Percentiles rank a stretch among this genome's conserved stretches.
Conservation (phyloP, 768 basidiomycete genomes). For the Fomitopsis pulvina region DNA sequence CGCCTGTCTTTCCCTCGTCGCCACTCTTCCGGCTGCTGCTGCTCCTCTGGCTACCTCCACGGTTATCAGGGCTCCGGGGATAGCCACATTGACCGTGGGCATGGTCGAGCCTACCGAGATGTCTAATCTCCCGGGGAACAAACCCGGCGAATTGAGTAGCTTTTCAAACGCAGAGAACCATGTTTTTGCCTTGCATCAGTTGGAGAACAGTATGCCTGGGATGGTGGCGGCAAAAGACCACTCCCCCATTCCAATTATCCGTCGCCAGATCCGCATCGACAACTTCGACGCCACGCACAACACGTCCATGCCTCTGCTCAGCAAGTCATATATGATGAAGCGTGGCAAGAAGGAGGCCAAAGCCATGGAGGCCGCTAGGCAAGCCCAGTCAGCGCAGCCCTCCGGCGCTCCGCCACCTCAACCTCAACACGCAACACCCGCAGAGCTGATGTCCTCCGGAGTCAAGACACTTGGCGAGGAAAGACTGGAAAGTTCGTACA, state of each 20-base stretch:
- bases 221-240: neutral
- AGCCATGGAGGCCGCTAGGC: neutral
- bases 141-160: no score
- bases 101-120: slow-evolving; percentile 10
- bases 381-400: neutral
- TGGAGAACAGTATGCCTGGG: neutral
- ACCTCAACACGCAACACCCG: neutral
- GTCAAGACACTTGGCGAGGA: neutral
- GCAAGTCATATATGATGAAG: neutral
- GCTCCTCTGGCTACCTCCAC: slow-evolving; percentile 9
- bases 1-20: neutral
- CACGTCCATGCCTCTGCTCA: neutral
- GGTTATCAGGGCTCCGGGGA: slow-evolving; percentile 4
- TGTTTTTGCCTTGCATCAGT: no score
- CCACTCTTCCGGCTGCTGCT: slow-evolving; percentile 1
- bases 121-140: slow-evolving; percentile 11
- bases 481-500: neutral
- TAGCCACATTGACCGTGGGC: slow-evolving; percentile 8
- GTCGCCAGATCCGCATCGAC: slow-evolving; percentile 1
- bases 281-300: neutral
- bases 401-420: neutral
- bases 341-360: neutral
- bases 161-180: no score
- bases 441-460: neutral
- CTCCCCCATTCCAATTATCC: neutral